Evolutionary conservation across 2,329 filamentous ascomycete genomes (phyloP).

Genomic region (Rutstroemia sp.): DNA sequence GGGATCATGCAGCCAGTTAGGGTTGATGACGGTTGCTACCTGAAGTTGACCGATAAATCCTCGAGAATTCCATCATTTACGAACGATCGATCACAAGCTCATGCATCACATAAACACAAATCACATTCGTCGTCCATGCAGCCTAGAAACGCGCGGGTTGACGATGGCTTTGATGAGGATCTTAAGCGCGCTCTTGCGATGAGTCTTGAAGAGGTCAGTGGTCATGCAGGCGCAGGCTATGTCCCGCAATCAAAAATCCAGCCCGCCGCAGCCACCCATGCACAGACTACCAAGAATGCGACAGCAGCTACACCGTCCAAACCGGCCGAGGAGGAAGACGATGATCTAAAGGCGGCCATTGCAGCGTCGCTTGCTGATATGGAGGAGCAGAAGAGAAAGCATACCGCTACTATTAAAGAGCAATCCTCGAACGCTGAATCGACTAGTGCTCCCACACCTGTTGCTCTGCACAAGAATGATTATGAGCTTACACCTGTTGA

Average conservation of each 20-base stretch:
- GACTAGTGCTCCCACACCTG: slow-evolving; percentile 42
- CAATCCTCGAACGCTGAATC: slow-evolving; percentile 53
- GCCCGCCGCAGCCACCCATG: slow-evolving; percentile 18
- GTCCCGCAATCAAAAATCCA: slow-evolving; percentile 53
- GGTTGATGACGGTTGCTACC: slow-evolving; percentile 93
- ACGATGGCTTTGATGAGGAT: slow-evolving; percentile 91
- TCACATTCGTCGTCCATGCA: slow-evolving; percentile 64
- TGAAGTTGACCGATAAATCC: slow-evolving; percentile 77
- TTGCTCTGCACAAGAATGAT: slow-evolving; percentile 71
- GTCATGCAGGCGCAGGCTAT: slow-evolving; percentile 62
- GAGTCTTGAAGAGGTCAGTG: slow-evolving; percentile 90
- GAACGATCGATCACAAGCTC: slow-evolving; percentile 39
- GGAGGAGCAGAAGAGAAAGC: slow-evolving; percentile 94
- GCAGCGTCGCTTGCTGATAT: slow-evolving; percentile 92
- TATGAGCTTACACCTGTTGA: slow-evolving; percentile 92
- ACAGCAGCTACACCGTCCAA: slow-evolving; percentile 33
- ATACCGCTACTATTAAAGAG: slow-evolving; percentile 75
- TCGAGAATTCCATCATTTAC: slow-evolving; percentile 34
- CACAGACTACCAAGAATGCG: slow-evolving; percentile 19
- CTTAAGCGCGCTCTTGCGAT: slow-evolving; percentile 89
- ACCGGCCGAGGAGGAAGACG: slow-evolving; percentile 76
- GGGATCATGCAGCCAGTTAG: slow-evolving; percentile 87
- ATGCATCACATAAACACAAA: slow-evolving; percentile 53
- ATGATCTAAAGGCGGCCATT: slow-evolving; percentile 89
- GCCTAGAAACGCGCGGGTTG: slow-evolving; percentile 78